Conservation (phyloP, 176 grass and related monocot genomes). For the Juncus effusus region DNA sequence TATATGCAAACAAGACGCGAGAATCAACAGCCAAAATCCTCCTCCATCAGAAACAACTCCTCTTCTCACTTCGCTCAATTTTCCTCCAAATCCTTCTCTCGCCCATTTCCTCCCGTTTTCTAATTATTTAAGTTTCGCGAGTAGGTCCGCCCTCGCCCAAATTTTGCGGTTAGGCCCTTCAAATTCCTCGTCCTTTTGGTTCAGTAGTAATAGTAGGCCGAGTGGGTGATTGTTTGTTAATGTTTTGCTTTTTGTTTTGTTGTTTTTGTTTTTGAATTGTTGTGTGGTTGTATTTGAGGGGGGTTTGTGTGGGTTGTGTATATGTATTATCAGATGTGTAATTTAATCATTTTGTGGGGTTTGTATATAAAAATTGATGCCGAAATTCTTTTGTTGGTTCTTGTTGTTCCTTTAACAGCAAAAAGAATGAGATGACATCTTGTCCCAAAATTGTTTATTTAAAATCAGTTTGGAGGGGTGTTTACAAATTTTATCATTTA, state of each 20-base stretch:
- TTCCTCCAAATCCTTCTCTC: slow-evolving; percentile 23
- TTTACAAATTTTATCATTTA: too few relatives aligned
- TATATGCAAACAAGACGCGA: slow-evolving; percentile 84
- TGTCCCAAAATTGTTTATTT: too few relatives aligned
- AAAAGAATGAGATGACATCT: too few relatives aligned
- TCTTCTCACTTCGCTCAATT: slow-evolving; percentile 31
- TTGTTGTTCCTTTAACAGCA: too few relatives aligned
- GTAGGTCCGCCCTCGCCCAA: background rate
- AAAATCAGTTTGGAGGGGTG: too few relatives aligned
- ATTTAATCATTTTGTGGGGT: too few relatives aligned
- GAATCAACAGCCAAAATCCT: slow-evolving; percentile 35
- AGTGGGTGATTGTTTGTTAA: too few relatives aligned
- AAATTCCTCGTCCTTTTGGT: slow-evolving; percentile 8
- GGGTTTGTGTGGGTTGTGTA: too few relatives aligned
- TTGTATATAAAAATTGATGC: too few relatives aligned
- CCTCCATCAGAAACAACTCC: slow-evolving; percentile 68
- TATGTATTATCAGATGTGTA: too few relatives aligned
- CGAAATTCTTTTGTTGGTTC: too few relatives aligned
- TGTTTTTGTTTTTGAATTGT: slow-evolving; percentile 1
- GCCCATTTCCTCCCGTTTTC: slow-evolving; percentile 27
- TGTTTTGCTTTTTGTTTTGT: too few relatives aligned
- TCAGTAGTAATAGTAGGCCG: background rate
- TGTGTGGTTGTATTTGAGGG: background rate
- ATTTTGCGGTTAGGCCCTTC: slow-evolving; percentile 18
- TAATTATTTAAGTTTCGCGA: slow-evolving; percentile 18